phyloP scores from a whole-genome alignment of 768 basidiomycete species.

The Lentinula raphanica region DNA sequence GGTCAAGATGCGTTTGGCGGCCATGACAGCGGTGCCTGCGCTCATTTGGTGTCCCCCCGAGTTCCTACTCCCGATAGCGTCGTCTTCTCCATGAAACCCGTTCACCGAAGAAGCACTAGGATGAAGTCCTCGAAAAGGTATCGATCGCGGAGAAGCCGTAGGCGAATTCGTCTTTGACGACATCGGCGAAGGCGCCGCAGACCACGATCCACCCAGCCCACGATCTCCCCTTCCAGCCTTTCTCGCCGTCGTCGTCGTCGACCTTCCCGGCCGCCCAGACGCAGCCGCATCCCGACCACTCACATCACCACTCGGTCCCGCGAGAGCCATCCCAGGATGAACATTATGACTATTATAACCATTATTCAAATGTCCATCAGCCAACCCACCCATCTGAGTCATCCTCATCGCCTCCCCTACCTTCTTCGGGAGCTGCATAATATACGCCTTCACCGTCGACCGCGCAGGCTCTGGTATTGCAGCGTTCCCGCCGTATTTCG shows the following conservation, averaged over 20 bases:
- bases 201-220: constrained; percentile 14
- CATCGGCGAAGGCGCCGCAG: constrained; percentile 19
- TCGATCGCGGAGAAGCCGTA: constrained; percentile 16
- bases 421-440: constrained; percentile 74
- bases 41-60: constrained; percentile 19
- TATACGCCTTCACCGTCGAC: constrained; percentile 65
- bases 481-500: constrained; percentile 79
- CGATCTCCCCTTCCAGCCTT: constrained; percentile 20
- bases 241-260: neutral
- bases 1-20: constrained; percentile 76
- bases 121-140: neutral
- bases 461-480: constrained; percentile 77
- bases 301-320: constrained; percentile 5
- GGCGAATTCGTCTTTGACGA: constrained; percentile 32
- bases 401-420: constrained; percentile 48
- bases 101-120: neutral
- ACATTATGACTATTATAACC: neutral
- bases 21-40: constrained; percentile 57
- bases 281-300: constrained; percentile 16
- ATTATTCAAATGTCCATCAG: too few relatives aligned
- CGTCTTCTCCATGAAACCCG: neutral
- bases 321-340: constrained; percentile 7
- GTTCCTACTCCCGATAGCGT: constrained; percentile 7
- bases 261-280: neutral
- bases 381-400: too few relatives aligned